A percentile compares a stretch with the other conserved stretches of the same genome.
phyloP scores from a whole-genome alignment of 2,329 filamentous ascomycete genomes.

The Diplodia mutila region DNA sequence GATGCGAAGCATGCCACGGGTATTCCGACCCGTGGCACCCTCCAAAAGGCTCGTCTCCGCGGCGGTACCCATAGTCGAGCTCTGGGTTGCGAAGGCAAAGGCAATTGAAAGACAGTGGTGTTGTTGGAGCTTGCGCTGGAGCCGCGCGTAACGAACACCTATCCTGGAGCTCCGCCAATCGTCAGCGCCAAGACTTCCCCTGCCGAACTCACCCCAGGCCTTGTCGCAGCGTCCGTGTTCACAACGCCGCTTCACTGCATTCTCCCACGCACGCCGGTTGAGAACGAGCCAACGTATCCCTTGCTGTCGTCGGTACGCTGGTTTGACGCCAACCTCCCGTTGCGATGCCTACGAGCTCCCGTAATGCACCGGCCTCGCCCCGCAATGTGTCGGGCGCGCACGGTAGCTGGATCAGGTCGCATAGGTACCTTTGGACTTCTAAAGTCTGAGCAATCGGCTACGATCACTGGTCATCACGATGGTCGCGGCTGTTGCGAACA shows the following conservation, averaged over 20 bases:
- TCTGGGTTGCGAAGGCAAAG: conserved; percentile 27
- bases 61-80: conserved; percentile 44
- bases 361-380: neutral
- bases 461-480: neutral
- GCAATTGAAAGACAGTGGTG: conserved; percentile 24
- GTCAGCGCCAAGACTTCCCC: conserved; percentile 25
- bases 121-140: conserved; percentile 23
- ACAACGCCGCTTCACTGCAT: neutral
- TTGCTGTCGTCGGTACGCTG: neutral
- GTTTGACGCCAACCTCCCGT: neutral
- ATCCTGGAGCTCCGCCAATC: conserved; percentile 23
- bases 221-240: neutral
- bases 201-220: conserved; percentile 7
- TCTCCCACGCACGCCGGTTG: neutral
- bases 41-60: conserved; percentile 63
- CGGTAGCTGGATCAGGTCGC: neutral
- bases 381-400: neutral
- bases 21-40: conserved; percentile 78
- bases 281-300: neutral
- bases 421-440: neutral
- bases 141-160: conserved; percentile 26
- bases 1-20: conserved; percentile 81
- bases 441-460: neutral
- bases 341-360: neutral
- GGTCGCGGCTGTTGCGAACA: neutral